Conservation (phyloP, 306 rosid genomes). For the Corylus heterophylla region DNA sequence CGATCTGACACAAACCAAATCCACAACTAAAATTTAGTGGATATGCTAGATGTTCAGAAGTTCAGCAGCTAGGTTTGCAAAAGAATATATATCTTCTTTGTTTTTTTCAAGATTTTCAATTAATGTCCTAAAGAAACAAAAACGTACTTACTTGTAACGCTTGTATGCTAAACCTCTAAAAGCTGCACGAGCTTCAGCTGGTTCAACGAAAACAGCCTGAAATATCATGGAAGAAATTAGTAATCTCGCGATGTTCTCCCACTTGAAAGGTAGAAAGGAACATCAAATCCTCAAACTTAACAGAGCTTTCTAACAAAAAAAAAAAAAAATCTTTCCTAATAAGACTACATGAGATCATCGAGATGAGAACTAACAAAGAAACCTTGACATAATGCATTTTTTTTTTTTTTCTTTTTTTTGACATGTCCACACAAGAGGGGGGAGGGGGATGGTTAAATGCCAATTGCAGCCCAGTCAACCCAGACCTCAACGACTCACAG, state of each 20-base stretch:
- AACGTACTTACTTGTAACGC: constrained; percentile 68
- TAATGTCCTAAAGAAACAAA: constrained; percentile 9
- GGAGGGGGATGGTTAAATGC: neutral
- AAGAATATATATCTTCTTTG: neutral
- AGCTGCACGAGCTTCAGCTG: constrained; percentile 80
- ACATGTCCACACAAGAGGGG: no score
- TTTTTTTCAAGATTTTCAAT: neutral
- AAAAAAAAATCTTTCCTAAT: neutral
- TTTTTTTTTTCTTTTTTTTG: no score
- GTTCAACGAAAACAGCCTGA: constrained; percentile 88
- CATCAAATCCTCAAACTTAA: neutral
- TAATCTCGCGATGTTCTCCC: neutral
- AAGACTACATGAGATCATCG: neutral
- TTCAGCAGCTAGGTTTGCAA: neutral
- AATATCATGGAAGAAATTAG: constrained; percentile 33
- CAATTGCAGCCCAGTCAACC: neutral
- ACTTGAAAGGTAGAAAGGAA: constrained; percentile 2
- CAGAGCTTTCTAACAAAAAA: neutral
- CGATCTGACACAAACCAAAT: neutral
- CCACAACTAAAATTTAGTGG: neutral
- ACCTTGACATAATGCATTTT: neutral
- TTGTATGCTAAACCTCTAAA: constrained; percentile 84
- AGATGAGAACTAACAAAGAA: neutral
- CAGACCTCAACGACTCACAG: neutral
- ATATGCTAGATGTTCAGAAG: neutral